Conservation (phyloP, 805 yeast genomes). For the Priceomyces fermenticarens region DNA sequence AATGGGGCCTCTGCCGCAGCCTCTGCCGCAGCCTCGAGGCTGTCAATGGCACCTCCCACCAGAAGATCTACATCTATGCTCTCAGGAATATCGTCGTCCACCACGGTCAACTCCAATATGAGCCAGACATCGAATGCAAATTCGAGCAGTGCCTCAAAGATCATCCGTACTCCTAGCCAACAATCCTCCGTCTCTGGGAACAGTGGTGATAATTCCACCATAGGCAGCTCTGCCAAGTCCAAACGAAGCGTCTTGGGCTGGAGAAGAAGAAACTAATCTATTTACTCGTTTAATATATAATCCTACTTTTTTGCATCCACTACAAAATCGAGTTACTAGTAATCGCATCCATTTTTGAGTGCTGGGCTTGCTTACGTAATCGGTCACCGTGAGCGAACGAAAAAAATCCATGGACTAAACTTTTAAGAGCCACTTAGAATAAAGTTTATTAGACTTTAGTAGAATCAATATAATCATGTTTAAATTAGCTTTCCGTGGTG, state of each 20-base stretch:
- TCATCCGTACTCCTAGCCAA: conserved; percentile 1
- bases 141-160: conserved; percentile 8
- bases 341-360: too few relatives aligned
- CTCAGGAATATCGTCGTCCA: too few relatives aligned
- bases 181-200: conserved; percentile 4
- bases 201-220: conserved; percentile 4
- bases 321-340: neutral
- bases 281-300: neutral
- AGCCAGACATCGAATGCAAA: neutral
- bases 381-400: neutral
- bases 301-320: conserved; percentile 1
- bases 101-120: too few relatives aligned
- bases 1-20: conserved; percentile 14
- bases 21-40: too few relatives aligned
- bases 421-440: conserved; percentile 13
- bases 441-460: neutral
- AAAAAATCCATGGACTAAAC: conserved; percentile 5
- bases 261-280: conserved; percentile 12
- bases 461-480: conserved; percentile 36
- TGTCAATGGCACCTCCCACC: neutral
- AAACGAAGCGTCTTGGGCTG: conserved; percentile 28
- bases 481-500: conserved; percentile 50
- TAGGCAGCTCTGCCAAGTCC: conserved; percentile 1
- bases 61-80: too few relatives aligned
- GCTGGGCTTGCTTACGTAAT: conserved; percentile 2